These are phyloP conservation scores for Epichloe gansuensis DNA, from an alignment of 2,329 filamentous ascomycete species.

Conservation along the genomic window DNA sequence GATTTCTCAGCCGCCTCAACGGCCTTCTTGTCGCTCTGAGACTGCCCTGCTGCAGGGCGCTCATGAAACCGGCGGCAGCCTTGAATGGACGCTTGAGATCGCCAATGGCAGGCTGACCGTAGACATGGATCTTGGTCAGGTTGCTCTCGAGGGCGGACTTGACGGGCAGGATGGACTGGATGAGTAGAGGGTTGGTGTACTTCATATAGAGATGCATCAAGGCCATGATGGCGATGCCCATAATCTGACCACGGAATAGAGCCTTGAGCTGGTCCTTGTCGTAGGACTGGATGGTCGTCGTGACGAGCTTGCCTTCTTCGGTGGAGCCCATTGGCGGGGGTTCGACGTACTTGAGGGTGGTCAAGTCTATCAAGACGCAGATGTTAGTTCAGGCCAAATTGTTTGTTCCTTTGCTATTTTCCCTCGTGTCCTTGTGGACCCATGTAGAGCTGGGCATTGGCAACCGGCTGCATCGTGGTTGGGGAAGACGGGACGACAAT, in stretches of 20 bases:
- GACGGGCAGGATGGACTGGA: conserved; percentile 96
- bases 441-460: background rate
- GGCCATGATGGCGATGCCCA: conserved; percentile 95
- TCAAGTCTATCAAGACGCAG: conserved; percentile 54
- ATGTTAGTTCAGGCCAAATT: background rate
- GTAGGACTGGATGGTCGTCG: conserved; percentile 93
- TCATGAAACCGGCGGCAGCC: conserved; percentile 69
- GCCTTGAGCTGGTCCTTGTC: conserved; percentile 74
- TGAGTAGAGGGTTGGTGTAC: conserved; percentile 97
- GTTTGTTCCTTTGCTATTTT: background rate
- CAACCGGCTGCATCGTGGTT: background rate
- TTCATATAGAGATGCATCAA: conserved; percentile 99
- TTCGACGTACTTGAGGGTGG: conserved; percentile 97
- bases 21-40: conserved; percentile 86
- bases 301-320: conserved; percentile 92
- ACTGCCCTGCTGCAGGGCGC: conserved; percentile 56
- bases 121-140: conserved; percentile 88
- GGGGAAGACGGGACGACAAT: background rate
- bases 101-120: conserved; percentile 72
- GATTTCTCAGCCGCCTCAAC: conserved; percentile 69
- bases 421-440: background rate
- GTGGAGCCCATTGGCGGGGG: conserved; percentile 82
- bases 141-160: conserved; percentile 94
- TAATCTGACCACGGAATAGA: conserved; percentile 80
- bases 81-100: conserved; percentile 97